Evolutionary conservation across 2,329 filamentous ascomycete species (phyloP), one percentile per base, ranked within the genome.

Genomic region (Colletotrichum paranaense): DNA sequence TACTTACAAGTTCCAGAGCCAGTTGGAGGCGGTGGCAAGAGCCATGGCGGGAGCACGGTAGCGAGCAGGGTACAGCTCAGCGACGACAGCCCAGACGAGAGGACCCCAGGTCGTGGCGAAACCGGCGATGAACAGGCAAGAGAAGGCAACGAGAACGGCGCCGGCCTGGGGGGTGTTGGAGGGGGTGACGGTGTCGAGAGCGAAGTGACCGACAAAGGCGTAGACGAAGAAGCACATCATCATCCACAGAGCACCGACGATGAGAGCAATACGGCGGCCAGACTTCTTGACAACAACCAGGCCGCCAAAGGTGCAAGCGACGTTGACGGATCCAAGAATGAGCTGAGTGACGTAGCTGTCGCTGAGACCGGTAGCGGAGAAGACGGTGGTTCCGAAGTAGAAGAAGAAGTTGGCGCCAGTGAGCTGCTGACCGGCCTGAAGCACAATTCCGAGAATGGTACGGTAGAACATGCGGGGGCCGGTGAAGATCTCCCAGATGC

Each of bases 61-160:
- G 7, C 90, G 85, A 2, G 86, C 83, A 6, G 91, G 91, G 78
- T 92, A 93, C 72, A 92, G 86, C 80, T 93, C 91, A 2, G 90
- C 90, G 12, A 90, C 88, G 14, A 91, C 87, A 11, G 88, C 87
- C 92, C 92, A 94, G 26, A 93, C 87, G 8, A 93, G 88, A 1
- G 92, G 92, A 26, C 91, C 92, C 92, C 92, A 93, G 14, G 90
- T 92, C 74, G 88, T 89, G n/a, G 91, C 91, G 75, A 92, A 93
- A 3, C 88, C 90, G 22, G 86, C 89, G 69, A 93, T 93, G 79
- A 92, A 92, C 53, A 94, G 84, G 77, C 91, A 93, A 0, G 92
- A 91, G 80, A 93, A 93, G 66, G 91, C 87, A 57, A 94, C 92
- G 76, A 93, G 89, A 53, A 88, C 88, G 4, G 88, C 85, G 26